Base-by-base conservation (phyloP, 73 alveolate species). In the Blepharisma japonicum region DNA sequence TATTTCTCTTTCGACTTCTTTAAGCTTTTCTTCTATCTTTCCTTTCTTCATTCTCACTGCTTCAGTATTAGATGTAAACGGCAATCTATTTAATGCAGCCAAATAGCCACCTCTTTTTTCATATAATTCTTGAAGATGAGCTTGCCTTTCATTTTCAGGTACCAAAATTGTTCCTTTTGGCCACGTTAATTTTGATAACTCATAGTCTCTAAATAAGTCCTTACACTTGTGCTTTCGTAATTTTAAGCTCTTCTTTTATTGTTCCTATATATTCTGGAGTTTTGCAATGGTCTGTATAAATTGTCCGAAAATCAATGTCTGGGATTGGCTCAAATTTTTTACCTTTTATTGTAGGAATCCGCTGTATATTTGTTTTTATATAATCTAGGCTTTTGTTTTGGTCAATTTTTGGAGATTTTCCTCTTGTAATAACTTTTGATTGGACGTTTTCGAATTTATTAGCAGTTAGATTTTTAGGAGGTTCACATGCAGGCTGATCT, bases 31-130 rank as follows among this genome's bases (percentile, higher is more conserved):
- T 61, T 61, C 74, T 14, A n/a, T 14, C 14, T n/a, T 39, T 2
- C 49, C 11, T 25, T 39, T 14, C 23, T 39, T 61, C 14, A 39
- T 9, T 25, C 23, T 61, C 0, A 39, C 23, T 9, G 74, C 74
- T 14, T 61, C 23, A 61, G 74, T 61, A 61, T 61, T 39, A 1
- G 74, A 61, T 20, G 74, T 61, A 61, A 61, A 61, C 14, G 74
- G 74, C 23, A 61, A 5, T 9, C 74, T 9, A 61, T n/a, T 25
- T 2, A 61, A 14, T 61, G 4, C 0, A 20, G 14, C 11, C 14
- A 61, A 8, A 8, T 2, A 8, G 18, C 23, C 48, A 14, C 5
- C 74, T 25, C 23, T 61, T 25, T 61, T 39, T 4, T 25, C 23
- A 14, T 20, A 9, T 61, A 61, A 61, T 61, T 61, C 46, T 20